phyloP scores from a whole-genome alignment of 495 filamentous ascomycete genomes.

The Penicillium daleae region DNA sequence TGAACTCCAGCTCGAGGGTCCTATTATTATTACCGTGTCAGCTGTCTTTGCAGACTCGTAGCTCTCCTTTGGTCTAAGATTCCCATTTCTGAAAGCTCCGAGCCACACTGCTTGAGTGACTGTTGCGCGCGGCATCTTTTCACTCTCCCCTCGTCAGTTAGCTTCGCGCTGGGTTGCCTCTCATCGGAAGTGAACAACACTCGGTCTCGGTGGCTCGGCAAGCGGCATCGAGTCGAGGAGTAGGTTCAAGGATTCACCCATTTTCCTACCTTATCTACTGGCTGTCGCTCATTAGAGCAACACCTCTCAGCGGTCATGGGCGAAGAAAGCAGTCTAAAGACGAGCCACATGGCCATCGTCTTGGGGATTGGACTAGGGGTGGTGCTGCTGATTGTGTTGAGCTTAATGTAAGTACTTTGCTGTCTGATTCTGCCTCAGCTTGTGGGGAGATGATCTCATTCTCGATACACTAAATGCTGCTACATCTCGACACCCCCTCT shows the following conservation, averaged over 20 bases:
- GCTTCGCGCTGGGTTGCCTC: not conserved
- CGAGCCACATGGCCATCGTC: conserved; percentile 44
- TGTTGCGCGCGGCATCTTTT: not conserved
- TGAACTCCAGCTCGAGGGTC: not conserved
- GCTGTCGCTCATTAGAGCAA: not conserved
- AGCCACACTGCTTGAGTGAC: not conserved
- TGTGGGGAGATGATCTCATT: not conserved
- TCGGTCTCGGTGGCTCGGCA: conserved; percentile 2
- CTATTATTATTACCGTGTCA: conserved; percentile 1
- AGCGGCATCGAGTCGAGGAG: not conserved
- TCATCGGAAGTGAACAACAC: not conserved
- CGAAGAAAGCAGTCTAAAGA: conserved; percentile 27
- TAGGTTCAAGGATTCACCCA: too few relatives aligned
- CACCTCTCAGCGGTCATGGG: conserved; percentile 10
- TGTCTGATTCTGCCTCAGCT: not conserved
- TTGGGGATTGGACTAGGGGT: conserved; percentile 46
- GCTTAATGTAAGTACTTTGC: conserved; percentile 38
- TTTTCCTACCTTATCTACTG: too few relatives aligned
- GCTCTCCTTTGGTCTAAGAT: too few relatives aligned
- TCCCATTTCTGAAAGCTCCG: not conserved
- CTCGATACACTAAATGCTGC: not conserved
- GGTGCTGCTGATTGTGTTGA: conserved; percentile 40
- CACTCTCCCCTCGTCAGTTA: not conserved
- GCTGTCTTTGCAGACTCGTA: not conserved
- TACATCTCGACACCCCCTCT: not conserved